phyloP scores from a whole-genome alignment of 208 protist genomes.

The Leishmania braziliensis region DNA sequence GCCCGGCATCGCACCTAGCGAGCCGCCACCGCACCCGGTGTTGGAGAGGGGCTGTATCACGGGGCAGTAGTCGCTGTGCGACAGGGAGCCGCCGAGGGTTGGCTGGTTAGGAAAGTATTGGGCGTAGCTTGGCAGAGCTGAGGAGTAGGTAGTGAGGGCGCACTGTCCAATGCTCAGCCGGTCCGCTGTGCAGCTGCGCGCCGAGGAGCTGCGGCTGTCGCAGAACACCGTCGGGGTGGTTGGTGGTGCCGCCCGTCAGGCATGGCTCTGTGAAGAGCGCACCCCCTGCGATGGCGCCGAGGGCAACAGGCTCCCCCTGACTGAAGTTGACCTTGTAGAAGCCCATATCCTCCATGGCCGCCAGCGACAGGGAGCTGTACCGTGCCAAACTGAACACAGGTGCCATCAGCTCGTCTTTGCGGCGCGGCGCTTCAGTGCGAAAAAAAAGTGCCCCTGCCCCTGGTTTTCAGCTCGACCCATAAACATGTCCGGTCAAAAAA shows the following conservation, averaged over 20 bases:
- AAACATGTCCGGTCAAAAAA: too few species aligned
- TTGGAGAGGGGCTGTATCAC: constrained; percentile 32
- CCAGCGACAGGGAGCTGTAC: constrained; percentile 74
- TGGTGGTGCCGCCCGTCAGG: constrained; percentile 30
- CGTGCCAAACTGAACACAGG: constrained; percentile 29
- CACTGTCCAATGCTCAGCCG: constrained; percentile 42
- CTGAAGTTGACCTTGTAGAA: constrained; percentile 72
- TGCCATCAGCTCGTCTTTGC: constrained; percentile 87
- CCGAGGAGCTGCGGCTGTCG: constrained; percentile 22
- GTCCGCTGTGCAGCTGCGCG: constrained; percentile 41
- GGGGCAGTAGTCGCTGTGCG: constrained; percentile 66
- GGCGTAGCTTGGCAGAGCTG: constrained; percentile 28
- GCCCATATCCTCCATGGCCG: constrained; percentile 75
- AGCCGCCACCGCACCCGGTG: constrained; percentile 19
- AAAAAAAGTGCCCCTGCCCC: neutral
- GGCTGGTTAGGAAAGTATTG: constrained; percentile 47
- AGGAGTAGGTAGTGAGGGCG: constrained; percentile 16
- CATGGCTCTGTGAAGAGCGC: constrained; percentile 42
- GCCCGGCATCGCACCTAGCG: constrained; percentile 11
- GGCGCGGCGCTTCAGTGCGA: constrained; percentile 89
- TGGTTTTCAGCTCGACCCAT: too few species aligned
- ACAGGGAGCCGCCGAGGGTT: constrained; percentile 19
- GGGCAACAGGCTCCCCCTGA: constrained; percentile 62
- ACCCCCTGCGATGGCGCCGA: constrained; percentile 64
- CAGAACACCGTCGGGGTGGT: constrained; percentile 58